Percentiles rank a stretch among this genome's conserved stretches.
phyloP scores from a whole-genome alignment of 78 protist species.

The Dictyostelium brefeldianum region DNA sequence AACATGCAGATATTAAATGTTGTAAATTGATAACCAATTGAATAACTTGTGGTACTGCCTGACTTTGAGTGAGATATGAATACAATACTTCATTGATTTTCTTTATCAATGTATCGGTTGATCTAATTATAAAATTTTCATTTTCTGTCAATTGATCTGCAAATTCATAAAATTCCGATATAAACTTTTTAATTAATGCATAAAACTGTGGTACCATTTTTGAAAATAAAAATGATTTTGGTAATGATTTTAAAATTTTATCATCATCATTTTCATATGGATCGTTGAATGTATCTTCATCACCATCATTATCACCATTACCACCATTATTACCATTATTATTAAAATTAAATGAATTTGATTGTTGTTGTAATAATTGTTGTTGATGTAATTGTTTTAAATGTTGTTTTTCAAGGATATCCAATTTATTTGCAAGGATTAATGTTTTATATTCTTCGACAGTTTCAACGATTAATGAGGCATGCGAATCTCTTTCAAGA shows the following conservation, averaged over 20 bases:
- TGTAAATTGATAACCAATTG: slow-evolving; percentile 62
- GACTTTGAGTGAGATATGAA: slow-evolving; percentile 24
- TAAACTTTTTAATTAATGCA: slow-evolving; percentile 58
- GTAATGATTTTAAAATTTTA: slow-evolving; percentile 36
- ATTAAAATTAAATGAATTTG: neutral
- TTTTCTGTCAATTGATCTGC: slow-evolving; percentile 71
- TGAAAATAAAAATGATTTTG: slow-evolving; percentile 76
- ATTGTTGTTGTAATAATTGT: neutral
- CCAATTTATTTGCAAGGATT: slow-evolving; percentile 38
- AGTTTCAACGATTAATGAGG: slow-evolving; percentile 14
- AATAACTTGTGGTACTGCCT: slow-evolving; percentile 67
- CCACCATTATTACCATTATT: neutral
- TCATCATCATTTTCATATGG: slow-evolving; percentile 2
- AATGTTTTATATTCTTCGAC: slow-evolving; percentile 19
- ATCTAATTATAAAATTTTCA: slow-evolving; percentile 71
- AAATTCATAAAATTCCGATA: slow-evolving; percentile 81
- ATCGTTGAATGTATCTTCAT: neutral
- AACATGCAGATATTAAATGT: slow-evolving; percentile 55
- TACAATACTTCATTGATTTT: slow-evolving; percentile 61
- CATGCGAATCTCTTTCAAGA: slow-evolving; percentile 52
- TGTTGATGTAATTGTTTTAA: neutral
- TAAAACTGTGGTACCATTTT: slow-evolving; percentile 84
- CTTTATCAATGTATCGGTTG: slow-evolving; percentile 60
- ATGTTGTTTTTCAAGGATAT: neutral
- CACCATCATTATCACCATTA: neutral